Conservation (phyloP, 495 filamentous ascomycete species). For the Daldinia concentrica region DNA sequence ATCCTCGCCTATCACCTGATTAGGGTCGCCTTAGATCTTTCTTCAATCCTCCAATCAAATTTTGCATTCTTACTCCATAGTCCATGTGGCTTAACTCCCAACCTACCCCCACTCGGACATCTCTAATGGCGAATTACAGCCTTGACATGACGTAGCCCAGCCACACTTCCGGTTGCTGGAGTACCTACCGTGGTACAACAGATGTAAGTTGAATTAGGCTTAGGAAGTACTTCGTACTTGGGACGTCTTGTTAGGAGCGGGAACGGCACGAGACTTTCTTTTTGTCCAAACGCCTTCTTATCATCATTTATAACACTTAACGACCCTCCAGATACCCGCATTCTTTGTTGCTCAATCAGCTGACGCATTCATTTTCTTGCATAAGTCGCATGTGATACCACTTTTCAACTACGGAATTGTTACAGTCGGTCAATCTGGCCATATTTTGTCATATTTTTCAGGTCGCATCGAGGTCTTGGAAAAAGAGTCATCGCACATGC, state of each 20-base stretch:
- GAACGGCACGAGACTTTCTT: slow-evolving; percentile 43
- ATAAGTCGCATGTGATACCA: neutral
- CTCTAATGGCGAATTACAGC: slow-evolving; percentile 26
- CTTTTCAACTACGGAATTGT: neutral
- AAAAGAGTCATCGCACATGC: slow-evolving; percentile 37
- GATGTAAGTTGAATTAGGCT: slow-evolving; percentile 4
- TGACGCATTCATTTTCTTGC: slow-evolving; percentile 27
- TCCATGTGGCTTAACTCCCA: slow-evolving; percentile 20
- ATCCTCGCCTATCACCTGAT: slow-evolving; percentile 46
- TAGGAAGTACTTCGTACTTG: slow-evolving; percentile 26
- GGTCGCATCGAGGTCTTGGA: slow-evolving; percentile 29
- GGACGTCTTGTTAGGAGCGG: slow-evolving; percentile 26
- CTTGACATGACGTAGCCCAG: slow-evolving; percentile 41
- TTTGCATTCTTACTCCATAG: neutral
- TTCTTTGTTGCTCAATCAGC: slow-evolving; percentile 29
- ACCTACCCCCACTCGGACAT: neutral
- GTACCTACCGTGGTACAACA: neutral
- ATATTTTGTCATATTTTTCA: slow-evolving; percentile 21
- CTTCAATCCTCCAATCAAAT: slow-evolving; percentile 22
- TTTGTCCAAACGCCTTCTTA: slow-evolving; percentile 39
- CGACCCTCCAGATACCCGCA: slow-evolving; percentile 13
- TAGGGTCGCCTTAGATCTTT: slow-evolving; percentile 37
- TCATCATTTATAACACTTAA: slow-evolving; percentile 15
- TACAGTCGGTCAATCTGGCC: slow-evolving; percentile 7
- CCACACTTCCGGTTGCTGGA: slow-evolving; percentile 21